Conservation (phyloP, 129 eudicot species). For the carrot (Daucus carota) region DNA sequence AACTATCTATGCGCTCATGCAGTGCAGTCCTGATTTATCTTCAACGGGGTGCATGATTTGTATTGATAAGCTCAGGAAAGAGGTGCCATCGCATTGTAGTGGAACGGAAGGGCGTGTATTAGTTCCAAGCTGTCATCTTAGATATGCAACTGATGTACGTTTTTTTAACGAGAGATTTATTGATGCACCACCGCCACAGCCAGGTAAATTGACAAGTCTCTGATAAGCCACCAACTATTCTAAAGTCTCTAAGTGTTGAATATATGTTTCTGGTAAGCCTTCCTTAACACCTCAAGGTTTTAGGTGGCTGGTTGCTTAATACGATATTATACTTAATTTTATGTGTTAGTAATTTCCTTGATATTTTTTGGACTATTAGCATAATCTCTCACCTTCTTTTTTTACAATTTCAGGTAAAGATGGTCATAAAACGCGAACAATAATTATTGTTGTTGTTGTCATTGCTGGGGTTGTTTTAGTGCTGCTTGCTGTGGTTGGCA, state of each 20-base stretch:
- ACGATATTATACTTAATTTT: too few relatives aligned
- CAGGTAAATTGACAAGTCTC: too few relatives aligned
- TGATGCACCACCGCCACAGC: neutral
- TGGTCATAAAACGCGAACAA: neutral
- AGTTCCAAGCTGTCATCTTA: slow-evolving; percentile 31
- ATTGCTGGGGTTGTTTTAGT: neutral
- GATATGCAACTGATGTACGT: slow-evolving; percentile 21
- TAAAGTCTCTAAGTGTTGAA: too few relatives aligned
- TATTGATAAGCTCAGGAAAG: slow-evolving; percentile 3
- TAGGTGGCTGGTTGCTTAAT: too few relatives aligned
- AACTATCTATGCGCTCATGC: neutral
- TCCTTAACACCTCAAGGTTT: too few relatives aligned
- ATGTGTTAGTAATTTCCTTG: neutral
- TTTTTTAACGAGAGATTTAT: slow-evolving; percentile 26
- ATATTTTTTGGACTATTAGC: too few relatives aligned
- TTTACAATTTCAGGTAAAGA: neutral
- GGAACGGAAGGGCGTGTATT: slow-evolving; percentile 24
- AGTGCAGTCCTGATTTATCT: neutral
- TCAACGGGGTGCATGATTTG: slow-evolving; percentile 14
- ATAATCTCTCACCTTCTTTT: too few relatives aligned
- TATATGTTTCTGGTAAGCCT: too few relatives aligned
- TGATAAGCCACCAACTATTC: too few relatives aligned
- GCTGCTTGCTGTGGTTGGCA: slow-evolving; percentile 1
- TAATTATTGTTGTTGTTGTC: neutral
- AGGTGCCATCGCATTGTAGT: slow-evolving; percentile 8